A percentile compares a stretch with the other conserved stretches of the same genome.
phyloP scores from a whole-genome alignment of 1,139 yeast species.

The Nadsonia starkeyi-henricii region DNA sequence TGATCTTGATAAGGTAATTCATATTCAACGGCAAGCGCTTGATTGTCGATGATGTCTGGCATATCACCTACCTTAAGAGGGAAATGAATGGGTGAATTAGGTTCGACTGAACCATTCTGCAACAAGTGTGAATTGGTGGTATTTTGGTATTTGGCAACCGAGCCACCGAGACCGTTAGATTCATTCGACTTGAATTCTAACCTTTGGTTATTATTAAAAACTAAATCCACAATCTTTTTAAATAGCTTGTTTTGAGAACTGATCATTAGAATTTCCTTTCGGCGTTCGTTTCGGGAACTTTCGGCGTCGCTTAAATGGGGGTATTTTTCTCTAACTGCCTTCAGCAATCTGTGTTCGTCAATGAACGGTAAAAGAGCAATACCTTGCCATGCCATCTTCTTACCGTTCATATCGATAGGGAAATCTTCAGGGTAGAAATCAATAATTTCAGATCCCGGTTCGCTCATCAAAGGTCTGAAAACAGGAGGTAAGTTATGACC shows the following conservation, averaged over 20 bases:
- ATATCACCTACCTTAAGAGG: conserved; percentile 47
- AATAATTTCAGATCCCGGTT: conserved; percentile 67
- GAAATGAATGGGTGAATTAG: conserved; percentile 35
- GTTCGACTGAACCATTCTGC: conserved; percentile 29
- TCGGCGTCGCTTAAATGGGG: conserved; percentile 55
- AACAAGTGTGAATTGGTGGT: background rate
- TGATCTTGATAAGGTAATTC: conserved; percentile 31
- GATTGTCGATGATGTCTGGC: conserved; percentile 39
- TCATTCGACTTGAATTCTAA: conserved; percentile 32
- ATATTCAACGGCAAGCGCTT: conserved; percentile 45
- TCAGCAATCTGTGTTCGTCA: conserved; percentile 61
- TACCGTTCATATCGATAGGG: conserved; percentile 83
- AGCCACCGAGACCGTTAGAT: conserved; percentile 56
- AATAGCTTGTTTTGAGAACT: conserved; percentile 16
- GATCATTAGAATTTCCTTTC: conserved; percentile 23
- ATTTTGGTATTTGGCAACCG: conserved; percentile 26
- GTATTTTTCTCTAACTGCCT: conserved; percentile 55
- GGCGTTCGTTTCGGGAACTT: conserved; percentile 38
- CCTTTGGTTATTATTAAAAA: conserved; percentile 12
- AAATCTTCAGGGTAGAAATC: conserved; percentile 89
- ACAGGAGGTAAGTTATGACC: conserved; percentile 81
- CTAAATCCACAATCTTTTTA: conserved; percentile 11
- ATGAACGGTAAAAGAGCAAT: conserved; percentile 83
- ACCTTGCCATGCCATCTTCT: conserved; percentile 93
- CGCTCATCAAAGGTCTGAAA: conserved; percentile 72